Conservation (phyloP, 2,329 filamentous ascomycete species). For the Polytolypa hystricis region DNA sequence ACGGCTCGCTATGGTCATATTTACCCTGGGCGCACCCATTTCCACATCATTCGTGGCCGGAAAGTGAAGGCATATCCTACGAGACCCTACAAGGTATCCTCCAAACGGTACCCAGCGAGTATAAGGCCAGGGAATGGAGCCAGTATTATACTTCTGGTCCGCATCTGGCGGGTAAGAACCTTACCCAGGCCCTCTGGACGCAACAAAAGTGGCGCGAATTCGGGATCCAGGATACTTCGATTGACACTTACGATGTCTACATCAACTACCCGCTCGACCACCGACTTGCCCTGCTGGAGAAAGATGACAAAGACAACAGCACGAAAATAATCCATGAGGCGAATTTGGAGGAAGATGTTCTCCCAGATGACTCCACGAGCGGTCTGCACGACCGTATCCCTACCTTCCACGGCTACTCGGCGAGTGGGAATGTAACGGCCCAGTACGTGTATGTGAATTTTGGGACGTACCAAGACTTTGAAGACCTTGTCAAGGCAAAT, state of each 20-base stretch:
- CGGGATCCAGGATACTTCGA: slow-evolving; percentile 46
- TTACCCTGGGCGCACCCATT: slow-evolving; percentile 29
- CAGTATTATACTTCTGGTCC: slow-evolving; percentile 65
- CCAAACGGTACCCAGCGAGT: slow-evolving; percentile 41
- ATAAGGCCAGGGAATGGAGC: slow-evolving; percentile 59
- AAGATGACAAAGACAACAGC: slow-evolving; percentile 20
- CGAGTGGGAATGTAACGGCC: slow-evolving; percentile 80
- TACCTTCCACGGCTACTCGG: slow-evolving; percentile 91
- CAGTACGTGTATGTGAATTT: slow-evolving; percentile 85
- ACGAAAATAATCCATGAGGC: slow-evolving; percentile 63
- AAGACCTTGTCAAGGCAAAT: slow-evolving; percentile 66
- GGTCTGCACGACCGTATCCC: slow-evolving; percentile 62
- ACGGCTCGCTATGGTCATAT: slow-evolving; percentile 29
- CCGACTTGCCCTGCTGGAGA: slow-evolving; percentile 54
- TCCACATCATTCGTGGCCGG: slow-evolving; percentile 31
- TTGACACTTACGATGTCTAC: slow-evolving; percentile 64
- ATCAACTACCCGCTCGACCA: slow-evolving; percentile 68
- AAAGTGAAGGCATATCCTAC: slow-evolving; percentile 38
- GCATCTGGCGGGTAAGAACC: slow-evolving; percentile 67
- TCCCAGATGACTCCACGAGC: slow-evolving; percentile 73
- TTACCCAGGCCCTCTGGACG: slow-evolving; percentile 68
- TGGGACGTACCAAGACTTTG: slow-evolving; percentile 74
- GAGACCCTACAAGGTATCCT: slow-evolving; percentile 46
- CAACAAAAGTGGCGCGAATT: slow-evolving; percentile 61
- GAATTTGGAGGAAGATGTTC: slow-evolving; percentile 68